phyloP scores from a whole-genome alignment of 1,284 basidiomycete species.

The Vanrija pseudolonga region DNA sequence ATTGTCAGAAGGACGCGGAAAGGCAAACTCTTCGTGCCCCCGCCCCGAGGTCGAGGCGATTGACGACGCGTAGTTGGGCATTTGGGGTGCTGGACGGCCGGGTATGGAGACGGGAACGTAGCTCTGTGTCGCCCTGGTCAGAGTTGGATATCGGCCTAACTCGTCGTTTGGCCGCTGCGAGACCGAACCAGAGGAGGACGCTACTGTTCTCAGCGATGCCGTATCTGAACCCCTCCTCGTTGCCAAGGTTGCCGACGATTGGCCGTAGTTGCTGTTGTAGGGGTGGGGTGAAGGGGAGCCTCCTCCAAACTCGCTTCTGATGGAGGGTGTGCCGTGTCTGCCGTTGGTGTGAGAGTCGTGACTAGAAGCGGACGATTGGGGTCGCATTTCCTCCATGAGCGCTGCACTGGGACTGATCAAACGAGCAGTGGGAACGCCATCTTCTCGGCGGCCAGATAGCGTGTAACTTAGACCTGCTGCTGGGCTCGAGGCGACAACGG shows the following conservation, averaged over 20 bases:
- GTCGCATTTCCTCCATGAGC: neutral
- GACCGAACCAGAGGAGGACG: slow-evolving; percentile 22
- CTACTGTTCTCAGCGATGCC: slow-evolving; percentile 27
- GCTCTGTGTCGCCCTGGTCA: slow-evolving; percentile 2
- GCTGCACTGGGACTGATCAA: neutral
- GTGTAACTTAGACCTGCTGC: slow-evolving; percentile 4
- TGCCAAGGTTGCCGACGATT: slow-evolving; percentile 1
- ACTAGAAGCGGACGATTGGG: neutral
- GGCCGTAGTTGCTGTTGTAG: slow-evolving; percentile 1
- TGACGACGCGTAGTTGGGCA: slow-evolving; percentile 48
- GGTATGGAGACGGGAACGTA: neutral
- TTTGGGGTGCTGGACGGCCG: neutral
- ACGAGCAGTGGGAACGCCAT: neutral
- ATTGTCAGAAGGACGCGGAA: slow-evolving; percentile 68
- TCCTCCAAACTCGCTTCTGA: slow-evolving; percentile 25
- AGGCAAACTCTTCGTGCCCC: slow-evolving; percentile 55
- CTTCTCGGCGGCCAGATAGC: no score
- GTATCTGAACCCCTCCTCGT: slow-evolving; percentile 30
- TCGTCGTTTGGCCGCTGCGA: slow-evolving; percentile 24
- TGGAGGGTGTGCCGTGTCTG: neutral
- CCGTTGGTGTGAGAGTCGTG: neutral
- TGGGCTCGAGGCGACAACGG: slow-evolving; percentile 30
- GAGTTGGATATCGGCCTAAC: slow-evolving; percentile 34
- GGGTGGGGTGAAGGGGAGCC: slow-evolving; percentile 19
- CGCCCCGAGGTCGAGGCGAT: no score